Conservation (phyloP, 2,329 filamentous ascomycete species). For the Exophiala alcalophila region DNA sequence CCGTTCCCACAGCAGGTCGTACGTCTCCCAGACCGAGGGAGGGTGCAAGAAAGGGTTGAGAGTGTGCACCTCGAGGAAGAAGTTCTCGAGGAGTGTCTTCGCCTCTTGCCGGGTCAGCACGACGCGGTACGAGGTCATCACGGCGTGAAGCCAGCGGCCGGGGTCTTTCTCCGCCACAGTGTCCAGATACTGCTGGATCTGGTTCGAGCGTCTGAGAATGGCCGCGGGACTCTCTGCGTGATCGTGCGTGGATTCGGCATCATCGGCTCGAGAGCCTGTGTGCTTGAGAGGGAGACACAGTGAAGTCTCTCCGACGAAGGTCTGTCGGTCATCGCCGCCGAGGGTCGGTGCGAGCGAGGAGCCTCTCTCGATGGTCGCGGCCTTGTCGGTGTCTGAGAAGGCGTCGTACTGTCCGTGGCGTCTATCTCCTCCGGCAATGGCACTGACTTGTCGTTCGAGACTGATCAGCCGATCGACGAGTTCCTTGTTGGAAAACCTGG, state of each 20-base stretch:
- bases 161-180: not conserved
- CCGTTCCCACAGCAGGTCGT: slow-evolving; percentile 20
- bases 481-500: too few relatives aligned
- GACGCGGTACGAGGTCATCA: not conserved
- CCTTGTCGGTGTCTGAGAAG: too few relatives aligned
- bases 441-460: too few relatives aligned
- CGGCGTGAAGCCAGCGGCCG: not conserved
- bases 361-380: too few relatives aligned
- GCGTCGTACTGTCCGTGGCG: too few relatives aligned
- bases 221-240: not conserved
- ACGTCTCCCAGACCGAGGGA: slow-evolving; percentile 22
- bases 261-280: not conserved
- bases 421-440: too few relatives aligned
- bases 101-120: not conserved
- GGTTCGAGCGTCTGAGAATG: not conserved
- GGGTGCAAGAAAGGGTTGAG: slow-evolving; percentile 31
- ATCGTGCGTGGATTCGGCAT: not conserved
- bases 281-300: too few relatives aligned
- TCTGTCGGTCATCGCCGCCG: not conserved
- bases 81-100: slow-evolving; percentile 5
- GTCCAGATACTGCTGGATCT: not conserved
- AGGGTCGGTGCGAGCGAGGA: too few relatives aligned
- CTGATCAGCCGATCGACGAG: too few relatives aligned
- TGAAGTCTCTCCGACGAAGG: not conserved
- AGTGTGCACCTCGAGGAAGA: slow-evolving; percentile 30